Evolutionary conservation across 139 green algal species (phyloP), one percentile per base, ranked within the genome.

Genomic region (Closterium sp.): DNA sequence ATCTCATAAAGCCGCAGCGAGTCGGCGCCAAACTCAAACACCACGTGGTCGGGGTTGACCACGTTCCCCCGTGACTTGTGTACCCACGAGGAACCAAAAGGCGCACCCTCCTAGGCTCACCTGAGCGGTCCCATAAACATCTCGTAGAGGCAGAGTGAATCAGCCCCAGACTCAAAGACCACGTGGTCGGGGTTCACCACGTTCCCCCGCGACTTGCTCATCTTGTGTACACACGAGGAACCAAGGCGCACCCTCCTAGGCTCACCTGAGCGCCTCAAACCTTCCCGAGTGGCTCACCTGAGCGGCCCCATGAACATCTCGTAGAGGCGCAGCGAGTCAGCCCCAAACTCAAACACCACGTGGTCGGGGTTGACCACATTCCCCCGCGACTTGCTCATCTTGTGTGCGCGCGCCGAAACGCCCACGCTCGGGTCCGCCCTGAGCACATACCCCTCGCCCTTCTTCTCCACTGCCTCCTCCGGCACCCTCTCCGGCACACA

Each of bases 281-380:
- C 32, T 38, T 38, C 32, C 2, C 2, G 32, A 38, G 32, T 38
- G 31, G 4, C 91, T 94, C 31, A 94, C 91, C 95, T 89, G 88
- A 99, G 96, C 19, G 98, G 98, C 6, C 98, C 98, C 97, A 99
- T 99, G 95, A 99, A 99, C 98, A 99, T 99, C 94, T 99, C 98
- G 91, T 99, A 99, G 86, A 99, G 97, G 17, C 98, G 95, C 94
- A 99, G 95, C 42, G 95, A 97, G 96, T 99, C 98, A 1, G 97
- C 98, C n/a, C 98, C 98, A 95, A 97, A 99, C 17, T 92, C 90
- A 19, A 28, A 50, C 31, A 99, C 97, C 21, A 99, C 95, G 86
- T 99, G 98, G 91, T 99, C 98, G 5, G 98, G 98, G 93, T 99
- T 99, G 93, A 99, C 96, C 30, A 99, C 98, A 95, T 99, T 99